Base-by-base conservation (phyloP, 805 yeast species). In the Metschnikowia orientalis region DNA sequence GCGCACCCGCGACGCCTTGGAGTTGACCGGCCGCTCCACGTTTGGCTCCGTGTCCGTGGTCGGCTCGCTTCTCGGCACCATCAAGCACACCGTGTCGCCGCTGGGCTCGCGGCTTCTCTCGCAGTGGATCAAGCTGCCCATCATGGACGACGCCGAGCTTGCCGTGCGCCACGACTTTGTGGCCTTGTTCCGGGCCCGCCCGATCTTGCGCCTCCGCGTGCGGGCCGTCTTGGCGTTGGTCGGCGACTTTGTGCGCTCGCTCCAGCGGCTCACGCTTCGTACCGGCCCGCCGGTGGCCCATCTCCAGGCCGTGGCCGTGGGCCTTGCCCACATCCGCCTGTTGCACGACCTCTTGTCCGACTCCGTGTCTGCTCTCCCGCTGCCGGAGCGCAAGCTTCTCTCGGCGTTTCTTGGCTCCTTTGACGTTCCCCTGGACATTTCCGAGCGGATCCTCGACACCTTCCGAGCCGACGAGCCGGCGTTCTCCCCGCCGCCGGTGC, bases 61-160 rank as follows among this genome's bases (percentile, higher is more conserved):
- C 6, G 95, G 95, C 0, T 79, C 95, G 0, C 56, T 90, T 14
- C 62, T 85, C 4, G 73, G 76, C n/a, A 71, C 82, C 0, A 71
- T 92, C 3, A 73, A 76, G 37, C 62, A 81, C 32, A 90, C 97
- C 0, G 75, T 73, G 3, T 87, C 97, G 0, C 69, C 80, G 1
- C 78, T 92, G 0, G 97, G 97, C 0, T 63, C 95, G 0, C 63
- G 97, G 25, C 50, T 83, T n/a, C 59, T 92, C 8, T 73, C 80
- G 6, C 78, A 79, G 32, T 87, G 97, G 96, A 59, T 90, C 4
- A 69, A 84, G 16, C 77, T 86, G 2, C 98, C 98, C 0, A 70
- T 85, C 0, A 69, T 81, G 7, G 73, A 81, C 47, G 47, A 73
- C 0, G 46, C 51, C 0, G 82, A 75, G 40, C 76, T 92, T 9